These are phyloP conservation scores for Cunninghamia lanceolata DNA, from an alignment of 75 land plant species.

Conservation along the genomic window DNA sequence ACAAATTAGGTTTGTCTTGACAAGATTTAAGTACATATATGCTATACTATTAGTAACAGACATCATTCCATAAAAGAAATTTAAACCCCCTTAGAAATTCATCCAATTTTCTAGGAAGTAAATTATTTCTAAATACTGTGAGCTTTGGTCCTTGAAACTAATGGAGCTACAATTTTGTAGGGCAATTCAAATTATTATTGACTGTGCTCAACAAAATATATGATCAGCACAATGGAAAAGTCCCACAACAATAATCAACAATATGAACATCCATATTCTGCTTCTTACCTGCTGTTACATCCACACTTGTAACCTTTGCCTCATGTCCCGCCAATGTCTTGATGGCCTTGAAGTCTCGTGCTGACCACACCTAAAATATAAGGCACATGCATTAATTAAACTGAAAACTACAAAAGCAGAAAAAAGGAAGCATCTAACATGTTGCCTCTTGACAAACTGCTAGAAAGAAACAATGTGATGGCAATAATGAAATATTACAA, in stretches of 20 bases:
- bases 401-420: background rate
- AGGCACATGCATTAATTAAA: background rate
- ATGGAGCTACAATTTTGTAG: too few relatives aligned
- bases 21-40: too few relatives aligned
- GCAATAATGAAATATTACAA: background rate
- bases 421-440: background rate
- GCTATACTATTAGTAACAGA: too few relatives aligned
- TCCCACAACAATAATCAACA: background rate
- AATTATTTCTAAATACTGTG: too few relatives aligned
- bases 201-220: background rate
- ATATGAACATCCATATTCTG: background rate
- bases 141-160: too few relatives aligned
- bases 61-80: too few relatives aligned
- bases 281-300: slow-evolving; percentile 73
- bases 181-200: too few relatives aligned
- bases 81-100: too few relatives aligned
- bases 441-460: background rate
- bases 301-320: slow-evolving; percentile 81
- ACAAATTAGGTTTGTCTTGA: too few relatives aligned
- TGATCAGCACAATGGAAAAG: background rate
- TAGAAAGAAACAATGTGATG: background rate
- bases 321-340: slow-evolving; percentile 91
- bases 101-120: too few relatives aligned
- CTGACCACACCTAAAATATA: slow-evolving; percentile 84
- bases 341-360: slow-evolving; percentile 86